Evolutionary conservation across 2,329 filamentous ascomycete genomes (phyloP).

Genomic region (Colletotrichum orbiculare): DNA sequence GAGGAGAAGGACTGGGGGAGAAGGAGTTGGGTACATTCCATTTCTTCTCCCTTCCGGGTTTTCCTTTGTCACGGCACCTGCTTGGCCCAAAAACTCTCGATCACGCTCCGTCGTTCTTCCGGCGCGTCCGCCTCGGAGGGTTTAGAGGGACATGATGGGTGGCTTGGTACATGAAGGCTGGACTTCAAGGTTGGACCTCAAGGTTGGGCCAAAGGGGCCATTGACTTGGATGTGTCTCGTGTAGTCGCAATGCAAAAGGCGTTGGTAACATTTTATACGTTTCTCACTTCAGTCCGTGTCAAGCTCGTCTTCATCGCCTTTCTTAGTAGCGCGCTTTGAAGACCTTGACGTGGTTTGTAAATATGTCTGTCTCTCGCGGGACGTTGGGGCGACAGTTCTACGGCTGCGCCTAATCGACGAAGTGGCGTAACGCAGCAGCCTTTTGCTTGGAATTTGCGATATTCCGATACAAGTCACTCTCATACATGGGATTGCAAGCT

Average conservation of each 20-base stretch:
- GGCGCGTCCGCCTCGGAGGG: background rate
- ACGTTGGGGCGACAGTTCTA: too few relatives aligned
- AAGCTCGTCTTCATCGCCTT: background rate
- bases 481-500: background rate
- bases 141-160: background rate
- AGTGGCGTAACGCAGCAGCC: too few relatives aligned
- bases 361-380: too few relatives aligned
- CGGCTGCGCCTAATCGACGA: too few relatives aligned
- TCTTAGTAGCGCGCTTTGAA: background rate
- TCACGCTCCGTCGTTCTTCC: slow-evolving; percentile 7
- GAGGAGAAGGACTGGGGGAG: slow-evolving; percentile 13
- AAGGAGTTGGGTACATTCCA: slow-evolving; percentile 15
- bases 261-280: background rate
- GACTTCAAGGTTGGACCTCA: slow-evolving; percentile 2
- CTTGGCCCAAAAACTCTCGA: slow-evolving; percentile 4
- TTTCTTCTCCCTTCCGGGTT: slow-evolving; percentile 11
- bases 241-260: background rate
- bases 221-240: background rate
- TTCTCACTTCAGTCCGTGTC: background rate
- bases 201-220: slow-evolving; percentile 4
- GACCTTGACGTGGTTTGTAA: background rate
- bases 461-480: background rate
- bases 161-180: background rate
- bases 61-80: slow-evolving; percentile 5
- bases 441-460: background rate